Evolutionary conservation across 176 grass and related monocot species (phyloP), one percentile per base, ranked within the genome.

Genomic region (Oryza meyeriana): DNA sequence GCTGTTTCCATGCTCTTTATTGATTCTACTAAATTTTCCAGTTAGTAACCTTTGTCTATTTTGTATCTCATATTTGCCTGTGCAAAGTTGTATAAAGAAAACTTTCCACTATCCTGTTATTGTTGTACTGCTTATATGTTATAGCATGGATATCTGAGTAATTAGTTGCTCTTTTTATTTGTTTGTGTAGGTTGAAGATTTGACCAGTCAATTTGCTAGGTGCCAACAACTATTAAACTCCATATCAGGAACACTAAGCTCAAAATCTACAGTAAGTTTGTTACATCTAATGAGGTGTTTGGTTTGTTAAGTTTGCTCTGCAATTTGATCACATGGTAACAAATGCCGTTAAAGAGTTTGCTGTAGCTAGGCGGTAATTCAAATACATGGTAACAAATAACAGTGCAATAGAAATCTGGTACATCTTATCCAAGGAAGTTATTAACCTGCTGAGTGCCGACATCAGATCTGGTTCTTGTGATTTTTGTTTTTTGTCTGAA

Each of bases 181-280:
- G 6, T 74, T 12, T 81, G 28, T 73, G 10, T 72, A 86, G 88
- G 88, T 89, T 61, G 88, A 89, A 77, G 88, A 89, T 66, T 72
- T 89, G 88, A 82, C 72, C 66, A 82, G 66, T 41, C 88, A 86
- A 47, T 89, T 89, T 48, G 44, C 71, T 30, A 85, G 79, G 44
- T 86, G 88, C 66, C 88, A 89, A 12, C 88, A 89, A 65, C 41
- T 89, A 71, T 66, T 89, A 38, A 89, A 89, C 44, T 85, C 78
- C 22, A 89, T 89, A 86, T 89, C 88, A 36, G 88, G 83, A 82
- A 86, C 83, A 36, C 69, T 89, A 78, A 89, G 78, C 61, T 85
- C 88, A 8, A 89, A 77, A 33, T 89, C 83, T 47, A 45, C 76
- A 57, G 88, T 89, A 89, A 85, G 83, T 82, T 24, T 74, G 25